These are phyloP conservation scores for Fusarium sp. DNA, from an alignment of 2,329 filamentous ascomycete species.

Conservation along the genomic window DNA sequence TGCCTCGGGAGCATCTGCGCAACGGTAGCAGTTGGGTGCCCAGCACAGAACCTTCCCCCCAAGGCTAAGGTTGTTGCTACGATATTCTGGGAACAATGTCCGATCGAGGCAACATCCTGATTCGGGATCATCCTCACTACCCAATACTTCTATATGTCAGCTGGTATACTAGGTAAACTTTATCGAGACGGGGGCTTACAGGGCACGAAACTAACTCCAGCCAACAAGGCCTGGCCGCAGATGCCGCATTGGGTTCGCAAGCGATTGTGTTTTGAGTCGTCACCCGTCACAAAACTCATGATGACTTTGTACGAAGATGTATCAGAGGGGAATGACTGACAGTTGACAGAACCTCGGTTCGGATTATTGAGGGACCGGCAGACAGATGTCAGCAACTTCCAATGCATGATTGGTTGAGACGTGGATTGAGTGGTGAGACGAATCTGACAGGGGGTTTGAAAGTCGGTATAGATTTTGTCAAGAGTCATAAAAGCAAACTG, in stretches of 20 bases:
- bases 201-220: constrained; percentile 1
- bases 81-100: neutral
- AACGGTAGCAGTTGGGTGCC: constrained; percentile 8
- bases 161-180: rapidly evolving
- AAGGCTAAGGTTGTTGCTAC: neutral
- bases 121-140: neutral
- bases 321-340: constrained; percentile 1
- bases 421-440: too few species aligned
- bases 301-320: neutral
- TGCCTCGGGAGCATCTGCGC: neutral
- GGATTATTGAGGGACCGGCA: constrained; percentile 19
- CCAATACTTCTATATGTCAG: constrained; percentile 7
- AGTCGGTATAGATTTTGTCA: rapidly evolving
- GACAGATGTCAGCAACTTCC: constrained; percentile 9
- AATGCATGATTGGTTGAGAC: neutral
- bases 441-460: neutral
- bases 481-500: rapidly evolving
- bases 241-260: constrained; percentile 20
- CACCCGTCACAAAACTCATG: neutral
- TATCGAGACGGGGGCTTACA: neutral
- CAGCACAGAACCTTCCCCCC: constrained; percentile 1
- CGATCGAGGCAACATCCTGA: neutral
- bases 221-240: neutral
- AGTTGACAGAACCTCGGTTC: constrained; percentile 3
- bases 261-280: neutral